Evolutionary conservation across 1,284 basidiomycete species (phyloP), one percentile per base, ranked within the genome.

Genomic region (Melanopsichium pennsylvanicum): DNA sequence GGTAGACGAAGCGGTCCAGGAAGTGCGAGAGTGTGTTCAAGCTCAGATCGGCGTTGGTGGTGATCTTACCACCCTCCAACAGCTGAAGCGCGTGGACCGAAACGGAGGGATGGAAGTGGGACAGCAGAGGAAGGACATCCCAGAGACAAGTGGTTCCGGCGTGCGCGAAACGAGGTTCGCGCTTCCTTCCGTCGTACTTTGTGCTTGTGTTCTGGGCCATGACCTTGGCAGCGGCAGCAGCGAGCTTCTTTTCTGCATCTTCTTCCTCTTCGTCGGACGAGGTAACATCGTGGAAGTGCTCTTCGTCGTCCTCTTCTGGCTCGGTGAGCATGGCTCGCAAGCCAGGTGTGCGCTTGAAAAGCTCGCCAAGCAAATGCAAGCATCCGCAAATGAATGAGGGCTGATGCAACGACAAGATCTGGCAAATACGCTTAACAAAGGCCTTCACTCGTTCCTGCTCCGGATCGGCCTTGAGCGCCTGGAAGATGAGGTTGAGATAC

Each of bases 401-500:
- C 34, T 92, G 89, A 33, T 92, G 83, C 86, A 81, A 84, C 4
- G 85, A 87, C 31, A 97, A 84, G 38, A 94, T 85, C 83, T 98
- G 95, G 23, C 94, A 85, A 42, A 97, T 88, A 46, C 96, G 85
- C 79, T 92, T 88, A 35, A 97, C 86, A 56, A 97, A 88, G 0
- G 93, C 92, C 81, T 88, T 88, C 9, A 90, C 86, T 16, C 93
- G 86, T 55, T 86, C 86, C 0, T 82, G 69, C 46, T 87, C 87
- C 11, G 81, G 81, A 76, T 97, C 95, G 3, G 85, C 85, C 82
- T 96, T 96, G 72, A 97, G 83, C 15, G 92, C 89, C 79, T 93
- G 95, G 87, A 96, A 95, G 18, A 97, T 82, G 18, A 99, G 83
- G 81, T 98, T 98, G 69, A 99, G 86, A 82, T 97, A 98, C 89